Evolutionary conservation across 169 alveolate species (phyloP), one percentile per base, ranked within the genome.

Genomic region (Babesia ovis): DNA sequence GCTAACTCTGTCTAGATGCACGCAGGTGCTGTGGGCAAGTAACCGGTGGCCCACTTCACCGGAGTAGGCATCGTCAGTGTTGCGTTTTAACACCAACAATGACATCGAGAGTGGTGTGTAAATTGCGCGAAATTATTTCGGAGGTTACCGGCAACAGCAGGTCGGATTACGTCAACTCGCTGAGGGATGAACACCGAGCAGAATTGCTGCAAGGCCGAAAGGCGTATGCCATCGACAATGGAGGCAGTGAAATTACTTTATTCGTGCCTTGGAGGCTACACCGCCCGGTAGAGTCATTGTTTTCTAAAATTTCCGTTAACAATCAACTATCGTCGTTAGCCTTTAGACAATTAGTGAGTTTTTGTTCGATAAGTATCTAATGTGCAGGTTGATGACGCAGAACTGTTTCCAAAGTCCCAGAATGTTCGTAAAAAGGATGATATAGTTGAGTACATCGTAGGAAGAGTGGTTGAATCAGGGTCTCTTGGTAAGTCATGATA

Each of bases 221-320:
- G 62, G 87, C 84, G 5, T 62, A 42, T 41, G 68, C 77, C 1
- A 45, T 79, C 31, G 84, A 70, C 70, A 71, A 79, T 58, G 67
- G 27, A 4, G 60, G 48, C 69, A 39, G 35, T 35, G 84, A 58
- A 25, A 68, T 66, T 2, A 77, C 86, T 27, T 29, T 79, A 3
- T 79, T 79, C 45, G 43, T 79, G 51, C 87, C 87, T 14, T 79
- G 83, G 83, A 39, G 56, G 46, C 51, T 79, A 46, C 87, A 79
- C 66, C 12, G 48, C 22, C 83, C 87, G 14, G 14, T 79, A 1
- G 83, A 69, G 20, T 3, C 16, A 0, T 12, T 69, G 27, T 79
- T 59, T 56, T 20, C 22, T 42, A 3, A 4, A 5, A 14, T 53
- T 16, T 20, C 87, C n/a, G 70, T 35, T 11, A 32, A 45, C 5